phyloP scores from a whole-genome alignment of 306 rosid genomes.

The Rosa chinensis region DNA sequence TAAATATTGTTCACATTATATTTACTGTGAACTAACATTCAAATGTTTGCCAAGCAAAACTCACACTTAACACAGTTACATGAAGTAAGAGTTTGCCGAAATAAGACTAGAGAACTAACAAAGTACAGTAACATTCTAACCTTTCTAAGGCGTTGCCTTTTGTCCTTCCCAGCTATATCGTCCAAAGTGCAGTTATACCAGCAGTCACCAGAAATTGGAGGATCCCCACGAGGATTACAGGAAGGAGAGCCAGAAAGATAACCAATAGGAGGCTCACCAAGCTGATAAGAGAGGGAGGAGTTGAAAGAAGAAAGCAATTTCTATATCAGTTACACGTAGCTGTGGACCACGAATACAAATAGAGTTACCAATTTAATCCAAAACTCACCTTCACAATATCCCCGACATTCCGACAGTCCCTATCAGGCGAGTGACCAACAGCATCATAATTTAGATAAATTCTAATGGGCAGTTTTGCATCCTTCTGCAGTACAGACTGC shows the following conservation, averaged over 20 bases:
- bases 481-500: constrained; percentile 43
- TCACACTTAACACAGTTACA: not conserved
- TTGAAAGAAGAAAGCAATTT: constrained; percentile 17
- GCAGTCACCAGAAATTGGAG: constrained; percentile 87
- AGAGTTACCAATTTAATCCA: constrained; percentile 8
- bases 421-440: constrained; percentile 91
- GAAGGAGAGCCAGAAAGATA: constrained; percentile 61
- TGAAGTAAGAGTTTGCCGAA: too few relatives aligned
- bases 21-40: not conserved
- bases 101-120: constrained; percentile 16
- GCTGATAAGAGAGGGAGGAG: constrained; percentile 42
- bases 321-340: constrained; percentile 13
- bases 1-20: not conserved
- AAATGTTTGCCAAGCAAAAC: not conserved
- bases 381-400: constrained; percentile 80
- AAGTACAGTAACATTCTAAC: constrained; percentile 47
- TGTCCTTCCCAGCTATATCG: constrained; percentile 92
- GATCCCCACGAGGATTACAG: constrained; percentile 76
- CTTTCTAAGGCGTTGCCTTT: constrained; percentile 80
- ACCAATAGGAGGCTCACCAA: constrained; percentile 78
- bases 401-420: constrained; percentile 82
- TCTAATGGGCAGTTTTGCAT: constrained; percentile 77
- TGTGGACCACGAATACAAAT: constrained; percentile 2
- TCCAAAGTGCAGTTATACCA: constrained; percentile 96
- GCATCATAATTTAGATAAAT: constrained; percentile 96